Evolutionary conservation across 352 stramenopile species (phyloP).

Genomic region (Phytophthora gonapodyides): DNA sequence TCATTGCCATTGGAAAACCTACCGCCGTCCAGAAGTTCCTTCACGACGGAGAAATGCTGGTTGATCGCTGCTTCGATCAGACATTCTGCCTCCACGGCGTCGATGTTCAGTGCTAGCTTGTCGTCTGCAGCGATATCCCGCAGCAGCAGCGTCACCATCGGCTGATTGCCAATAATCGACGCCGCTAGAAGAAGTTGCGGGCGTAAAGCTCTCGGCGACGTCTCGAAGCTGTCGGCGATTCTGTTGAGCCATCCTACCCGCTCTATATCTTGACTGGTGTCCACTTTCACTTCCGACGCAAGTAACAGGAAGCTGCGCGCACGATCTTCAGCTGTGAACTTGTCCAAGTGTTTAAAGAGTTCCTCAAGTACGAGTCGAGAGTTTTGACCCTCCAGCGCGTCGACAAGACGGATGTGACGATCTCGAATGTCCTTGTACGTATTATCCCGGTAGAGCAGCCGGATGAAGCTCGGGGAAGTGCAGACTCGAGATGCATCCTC

Average conservation of each 20-base stretch:
- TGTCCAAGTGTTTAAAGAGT: conserved; percentile 22
- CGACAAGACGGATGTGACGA: conserved; percentile 9
- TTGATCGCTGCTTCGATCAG: conserved; percentile 28
- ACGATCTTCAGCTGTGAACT: conserved; percentile 29
- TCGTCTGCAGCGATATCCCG: conserved; percentile 14
- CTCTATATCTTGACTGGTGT: conserved; percentile 4
- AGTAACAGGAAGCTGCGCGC: conserved; percentile 30
- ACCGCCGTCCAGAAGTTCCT: conserved; percentile 9
- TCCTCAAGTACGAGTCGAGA: conserved; percentile 10
- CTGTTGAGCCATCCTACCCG: conserved; percentile 9
- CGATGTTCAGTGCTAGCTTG: conserved; percentile 7
- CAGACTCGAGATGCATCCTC: conserved; percentile 11
- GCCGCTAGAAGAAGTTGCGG: conserved; percentile 27
- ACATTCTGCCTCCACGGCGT: conserved; percentile 22
- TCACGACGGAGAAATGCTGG: conserved; percentile 13
- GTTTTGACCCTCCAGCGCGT: conserved; percentile 12
- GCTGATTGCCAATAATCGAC: conserved; percentile 21
- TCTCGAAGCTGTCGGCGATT: conserved; percentile 19
- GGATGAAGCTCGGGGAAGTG: conserved; percentile 16
- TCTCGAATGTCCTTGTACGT: conserved; percentile 26
- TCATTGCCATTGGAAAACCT: conserved; percentile 25
- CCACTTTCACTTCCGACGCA: conserved; percentile 11
- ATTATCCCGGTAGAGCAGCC: conserved; percentile 26
- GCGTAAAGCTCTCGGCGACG: conserved; percentile 11
- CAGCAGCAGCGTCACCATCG: conserved; percentile 25